Base-by-base conservation (phyloP, 192 early-diverging fungal species). In the Entrophospora sp. region DNA sequence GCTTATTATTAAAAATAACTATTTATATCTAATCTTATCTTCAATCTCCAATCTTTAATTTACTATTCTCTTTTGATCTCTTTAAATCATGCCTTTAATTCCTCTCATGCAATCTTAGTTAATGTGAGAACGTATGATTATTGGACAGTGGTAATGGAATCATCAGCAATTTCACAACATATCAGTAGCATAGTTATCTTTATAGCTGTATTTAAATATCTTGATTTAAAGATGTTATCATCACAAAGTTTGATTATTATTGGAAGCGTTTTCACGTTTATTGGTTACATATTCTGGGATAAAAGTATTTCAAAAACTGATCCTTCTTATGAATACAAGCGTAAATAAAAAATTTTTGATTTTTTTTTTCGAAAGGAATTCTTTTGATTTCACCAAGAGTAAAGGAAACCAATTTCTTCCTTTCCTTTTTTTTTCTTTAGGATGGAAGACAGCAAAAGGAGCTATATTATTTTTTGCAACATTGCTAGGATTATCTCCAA, bases 51-150 rank as follows among this genome's bases (percentile, higher is more conserved):
- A n/a, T n/a, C n/a, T n/a, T n/a, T n/a, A n/a, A n/a, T n/a, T n/a
- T n/a, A n/a, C n/a, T n/a, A n/a, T n/a, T n/a, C n/a, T n/a, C n/a
- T n/a, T n/a, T n/a, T n/a, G n/a, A n/a, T n/a, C n/a, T n/a, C n/a
- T n/a, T n/a, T n/a, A n/a, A n/a, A n/a, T n/a, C n/a, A n/a, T n/a
- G n/a, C n/a, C n/a, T n/a, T n/a, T n/a, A n/a, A n/a, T n/a, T n/a
- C n/a, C n/a, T n/a, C n/a, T n/a, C n/a, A n/a, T n/a, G n/a, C n/a
- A n/a, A n/a, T 42, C 24, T 30, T 69, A 89, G 87, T 88, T 27
- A 94, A 95, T 53, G 87, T 97, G 43, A 81, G 86, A 57, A 76
- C 80, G 56, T 91, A 91, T 66, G 82, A 88, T 69, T 95, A 94
- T 68, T 91, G 88, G 82, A 78, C 79, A 1, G 81, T 93, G 14